A percentile compares a stretch with the other conserved stretches of the same genome.
These are phyloP conservation scores for Clonostachys solani DNA, from an alignment of 2,329 filamentous ascomycete genomes.

Conservation along the genomic window DNA sequence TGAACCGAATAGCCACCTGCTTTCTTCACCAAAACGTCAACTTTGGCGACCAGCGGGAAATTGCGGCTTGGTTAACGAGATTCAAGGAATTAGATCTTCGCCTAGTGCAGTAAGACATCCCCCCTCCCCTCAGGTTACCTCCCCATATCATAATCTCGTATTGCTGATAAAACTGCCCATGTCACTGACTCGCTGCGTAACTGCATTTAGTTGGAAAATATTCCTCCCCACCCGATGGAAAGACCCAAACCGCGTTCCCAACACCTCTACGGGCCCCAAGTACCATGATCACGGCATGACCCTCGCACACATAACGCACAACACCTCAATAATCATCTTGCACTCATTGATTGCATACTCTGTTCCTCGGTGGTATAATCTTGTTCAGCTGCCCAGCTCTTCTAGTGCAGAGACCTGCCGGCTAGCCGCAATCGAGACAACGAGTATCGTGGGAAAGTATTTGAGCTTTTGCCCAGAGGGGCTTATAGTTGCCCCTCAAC, in stretches of 20 bases:
- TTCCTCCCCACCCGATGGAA: slow-evolving; percentile 31
- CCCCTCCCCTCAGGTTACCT: no score
- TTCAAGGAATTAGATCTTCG: slow-evolving; percentile 40
- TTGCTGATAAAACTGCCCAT: neutral
- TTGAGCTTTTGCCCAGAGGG: slow-evolving; percentile 22
- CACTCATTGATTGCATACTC: slow-evolving; percentile 39
- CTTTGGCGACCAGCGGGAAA: slow-evolving; percentile 23
- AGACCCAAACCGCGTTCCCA: slow-evolving; percentile 14
- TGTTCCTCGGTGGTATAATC: slow-evolving; percentile 15
- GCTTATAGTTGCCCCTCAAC: slow-evolving; percentile 26
- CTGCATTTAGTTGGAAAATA: slow-evolving; percentile 23
- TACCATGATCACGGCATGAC: slow-evolving; percentile 30
- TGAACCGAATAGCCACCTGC: slow-evolving; percentile 32
- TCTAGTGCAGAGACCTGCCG: slow-evolving; percentile 38
- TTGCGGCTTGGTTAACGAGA: slow-evolving; percentile 31
- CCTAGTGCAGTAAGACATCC: slow-evolving; percentile 20
- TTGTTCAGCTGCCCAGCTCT: slow-evolving; percentile 24
- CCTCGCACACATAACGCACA: slow-evolving; percentile 38
- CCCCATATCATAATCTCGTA: neutral
- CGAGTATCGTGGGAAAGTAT: slow-evolving; percentile 34
- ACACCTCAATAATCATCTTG: slow-evolving; percentile 37
- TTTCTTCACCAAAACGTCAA: slow-evolving; percentile 35
- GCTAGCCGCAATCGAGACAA: slow-evolving; percentile 31
- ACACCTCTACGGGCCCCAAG: neutral
- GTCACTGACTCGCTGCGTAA: neutral